phyloP scores from a whole-genome alignment of 2,329 filamentous ascomycete genomes.

The Botrytis byssoidea region DNA sequence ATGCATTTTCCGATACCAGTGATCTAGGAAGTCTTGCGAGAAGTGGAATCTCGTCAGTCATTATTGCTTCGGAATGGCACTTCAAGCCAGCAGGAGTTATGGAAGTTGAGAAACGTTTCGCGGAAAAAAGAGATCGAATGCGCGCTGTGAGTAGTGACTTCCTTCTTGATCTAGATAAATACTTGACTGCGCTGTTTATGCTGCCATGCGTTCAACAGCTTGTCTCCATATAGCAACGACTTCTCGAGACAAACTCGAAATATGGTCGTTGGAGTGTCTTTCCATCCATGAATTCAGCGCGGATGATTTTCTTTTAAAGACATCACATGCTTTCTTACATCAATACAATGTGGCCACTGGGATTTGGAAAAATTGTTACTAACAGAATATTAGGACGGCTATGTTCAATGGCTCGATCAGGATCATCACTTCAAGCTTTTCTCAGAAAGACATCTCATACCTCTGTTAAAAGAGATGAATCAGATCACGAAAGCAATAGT shows the following conservation, averaged over 20 bases:
- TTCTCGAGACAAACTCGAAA: background rate
- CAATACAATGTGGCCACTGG: background rate
- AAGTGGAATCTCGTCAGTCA: background rate
- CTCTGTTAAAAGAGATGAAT: constrained; percentile 6
- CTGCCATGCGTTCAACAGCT: background rate
- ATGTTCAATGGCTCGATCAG: constrained; percentile 15
- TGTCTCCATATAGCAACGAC: background rate
- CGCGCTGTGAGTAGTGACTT: background rate
- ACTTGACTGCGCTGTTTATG: background rate
- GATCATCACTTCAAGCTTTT: constrained; percentile 16
- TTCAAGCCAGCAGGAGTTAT: constrained; percentile 31
- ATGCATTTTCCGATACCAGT: background rate
- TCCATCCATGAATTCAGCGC: background rate
- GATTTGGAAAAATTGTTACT: background rate
- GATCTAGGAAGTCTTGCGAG: background rate
- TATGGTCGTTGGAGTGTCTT: background rate
- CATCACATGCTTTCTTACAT: too few species aligned
- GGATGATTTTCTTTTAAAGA: background rate
- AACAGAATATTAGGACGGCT: constrained; percentile 12
- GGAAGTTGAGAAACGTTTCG: constrained; percentile 27
- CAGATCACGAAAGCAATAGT: constrained; percentile 13
- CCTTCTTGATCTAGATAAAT: background rate
- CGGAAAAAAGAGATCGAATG: background rate
- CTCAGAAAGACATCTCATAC: constrained; percentile 3
- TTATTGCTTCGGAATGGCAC: constrained; percentile 30